Conservation (phyloP, 257 asterid genomes). For the Solanum piurae region DNA sequence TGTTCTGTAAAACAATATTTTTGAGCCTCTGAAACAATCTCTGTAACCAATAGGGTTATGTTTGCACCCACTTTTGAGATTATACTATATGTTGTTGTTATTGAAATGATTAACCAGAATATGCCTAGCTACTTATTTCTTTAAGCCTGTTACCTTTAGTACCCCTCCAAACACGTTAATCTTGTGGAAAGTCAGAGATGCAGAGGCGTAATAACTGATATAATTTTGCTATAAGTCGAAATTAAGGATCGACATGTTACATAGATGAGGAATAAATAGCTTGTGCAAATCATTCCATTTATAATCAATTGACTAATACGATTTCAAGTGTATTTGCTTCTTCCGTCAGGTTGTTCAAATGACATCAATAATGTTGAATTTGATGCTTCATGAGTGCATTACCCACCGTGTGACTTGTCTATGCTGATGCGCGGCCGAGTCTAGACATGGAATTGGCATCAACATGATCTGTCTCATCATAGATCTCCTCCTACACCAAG, state of each 20-base stretch:
- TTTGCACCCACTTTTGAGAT: background rate
- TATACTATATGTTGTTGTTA: background rate
- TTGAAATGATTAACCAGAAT: background rate
- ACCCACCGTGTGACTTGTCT: background rate
- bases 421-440: background rate
- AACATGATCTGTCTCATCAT: slow-evolving; percentile 12
- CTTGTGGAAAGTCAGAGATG: background rate
- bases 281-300: background rate
- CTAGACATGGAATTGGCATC: background rate
- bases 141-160: background rate
- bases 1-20: background rate
- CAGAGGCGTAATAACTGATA: background rate
- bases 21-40: background rate
- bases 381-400: background rate
- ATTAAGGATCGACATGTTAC: background rate
- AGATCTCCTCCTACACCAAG: slow-evolving; percentile 21
- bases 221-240: background rate
- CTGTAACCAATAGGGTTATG: too few relatives aligned
- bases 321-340: background rate
- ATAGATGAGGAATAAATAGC: background rate
- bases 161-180: background rate
- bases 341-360: background rate
- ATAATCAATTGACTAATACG: background rate
- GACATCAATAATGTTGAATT: background rate
- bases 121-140: background rate